Percentiles rank a stretch among this genome's conserved stretches.
Evolutionary conservation across 805 yeast species (phyloP).

Genomic region (Myxozyma mucilagina): DNA sequence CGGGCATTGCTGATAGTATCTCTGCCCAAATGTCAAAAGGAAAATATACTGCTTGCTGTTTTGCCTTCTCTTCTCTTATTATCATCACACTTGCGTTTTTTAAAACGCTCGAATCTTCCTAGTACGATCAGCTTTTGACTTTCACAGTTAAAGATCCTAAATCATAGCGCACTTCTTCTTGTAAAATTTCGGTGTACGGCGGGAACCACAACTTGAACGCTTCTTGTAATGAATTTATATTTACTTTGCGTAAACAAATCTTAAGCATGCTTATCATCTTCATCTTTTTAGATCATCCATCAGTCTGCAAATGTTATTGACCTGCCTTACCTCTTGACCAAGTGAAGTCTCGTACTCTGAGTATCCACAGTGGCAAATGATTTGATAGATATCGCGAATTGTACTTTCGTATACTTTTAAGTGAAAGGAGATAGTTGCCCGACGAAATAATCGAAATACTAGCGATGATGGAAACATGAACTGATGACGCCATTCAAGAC

Average conservation of each 20-base stretch:
- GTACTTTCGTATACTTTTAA: background rate
- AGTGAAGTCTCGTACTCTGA: background rate
- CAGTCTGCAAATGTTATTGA: too few species aligned
- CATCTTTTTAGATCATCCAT: too few species aligned
- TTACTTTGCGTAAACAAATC: too few species aligned
- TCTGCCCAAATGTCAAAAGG: slow-evolving; percentile 6
- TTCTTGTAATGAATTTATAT: too few species aligned
- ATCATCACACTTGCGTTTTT: background rate
- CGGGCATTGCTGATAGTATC: background rate
- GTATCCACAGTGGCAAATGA: background rate
- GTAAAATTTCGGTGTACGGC: too few species aligned
- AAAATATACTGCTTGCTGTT: background rate
- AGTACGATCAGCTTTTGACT: too few species aligned
- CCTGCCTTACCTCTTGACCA: too few species aligned
- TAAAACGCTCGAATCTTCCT: too few species aligned
- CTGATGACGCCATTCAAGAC: slow-evolving; percentile 5
- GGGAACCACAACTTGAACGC: too few species aligned
- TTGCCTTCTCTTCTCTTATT: background rate
- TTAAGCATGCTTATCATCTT: too few species aligned
- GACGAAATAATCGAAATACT: background rate
- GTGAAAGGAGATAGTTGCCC: background rate
- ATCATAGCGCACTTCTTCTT: too few species aligned
- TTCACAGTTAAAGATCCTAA: too few species aligned
- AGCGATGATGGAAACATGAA: background rate
- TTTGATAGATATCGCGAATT: background rate